Evolutionary conservation across 495 filamentous ascomycete species (phyloP), one percentile per base, ranked within the genome.

Genomic region (Achaetomiella virescens): DNA sequence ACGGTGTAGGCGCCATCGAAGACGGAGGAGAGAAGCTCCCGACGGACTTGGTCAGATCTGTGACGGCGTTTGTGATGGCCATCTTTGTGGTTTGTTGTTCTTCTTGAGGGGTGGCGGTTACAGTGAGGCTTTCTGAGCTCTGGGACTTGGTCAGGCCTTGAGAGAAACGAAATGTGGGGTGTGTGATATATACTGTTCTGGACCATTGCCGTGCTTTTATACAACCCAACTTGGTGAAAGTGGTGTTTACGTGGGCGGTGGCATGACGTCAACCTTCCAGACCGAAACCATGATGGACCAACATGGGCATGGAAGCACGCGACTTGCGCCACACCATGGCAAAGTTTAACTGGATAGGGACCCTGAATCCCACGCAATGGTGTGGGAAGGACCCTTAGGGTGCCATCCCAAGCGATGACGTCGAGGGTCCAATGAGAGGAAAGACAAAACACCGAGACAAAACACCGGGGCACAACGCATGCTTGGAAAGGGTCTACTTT

Each of bases 1-100:
- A 72, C 62, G 50, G 60, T 41, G 55, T 63, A 63, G 51, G 64
- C 51, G 47, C 60, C 59, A 57, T 42, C 29, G 52, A 72, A 2
- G 55, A 70, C 33, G 31, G 69, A 67, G 3, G 62, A 51, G 44
- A 70, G 44, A 9, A 72, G 62, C 60, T 72, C 69, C 48, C 59
- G 62, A 70, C 14, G 22, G 67, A 70, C 45, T 54, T 48, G 64
- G 67, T 33, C 43, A 72, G 60, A 63, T 70, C 66, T 9, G 61
- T 48, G 21, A 72, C 27, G 8, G 67, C 69, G 33, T 44, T 55
- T 2, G 65, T 61, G 61, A 72, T 38, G 35, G 67, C 62, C 67
- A 70, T 70, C 57, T 69, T 43, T 37, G 31, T 18, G n/a, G 46
- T 54, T 10, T 20, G 36, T 58, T 42, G 20, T 38, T 38, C 38